These are phyloP conservation scores for Phytophthora sojae DNA, from an alignment of 352 stramenopile genomes.

Conservation along the genomic window DNA sequence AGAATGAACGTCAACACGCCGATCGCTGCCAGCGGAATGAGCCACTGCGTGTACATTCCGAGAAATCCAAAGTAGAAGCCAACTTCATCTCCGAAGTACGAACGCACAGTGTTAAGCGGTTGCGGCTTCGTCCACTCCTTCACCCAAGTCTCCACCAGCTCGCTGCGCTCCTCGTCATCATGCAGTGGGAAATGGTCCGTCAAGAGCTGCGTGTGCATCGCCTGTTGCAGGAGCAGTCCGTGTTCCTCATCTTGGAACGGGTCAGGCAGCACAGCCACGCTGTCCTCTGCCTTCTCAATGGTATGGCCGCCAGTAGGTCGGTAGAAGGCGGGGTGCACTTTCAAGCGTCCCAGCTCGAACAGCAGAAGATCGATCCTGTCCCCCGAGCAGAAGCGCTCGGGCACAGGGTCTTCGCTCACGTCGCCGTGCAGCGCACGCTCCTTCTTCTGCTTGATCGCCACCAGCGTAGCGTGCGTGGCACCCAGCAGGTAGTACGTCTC, in stretches of 20 bases:
- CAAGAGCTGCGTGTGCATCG: conserved; percentile 70
- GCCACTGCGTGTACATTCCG: conserved; percentile 95
- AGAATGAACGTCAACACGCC: conserved; percentile 91
- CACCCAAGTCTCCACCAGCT: conserved; percentile 78
- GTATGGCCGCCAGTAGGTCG: conserved; percentile 4
- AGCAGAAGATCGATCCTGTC: conserved; percentile 81
- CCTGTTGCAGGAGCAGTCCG: conserved; percentile 71
- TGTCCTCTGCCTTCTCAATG: conserved; percentile 11
- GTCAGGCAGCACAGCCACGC: conserved; percentile 40
- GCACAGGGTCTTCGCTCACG: conserved; percentile 50
- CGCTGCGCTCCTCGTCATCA: conserved; percentile 70
- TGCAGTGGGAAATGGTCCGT: conserved; percentile 82
- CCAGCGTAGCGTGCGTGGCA: conserved; percentile 52
- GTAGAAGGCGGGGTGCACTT: conserved; percentile 44
- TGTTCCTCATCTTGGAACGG: conserved; percentile 77
- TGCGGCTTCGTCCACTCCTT: conserved; percentile 70
- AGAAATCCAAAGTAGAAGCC: conserved; percentile 99
- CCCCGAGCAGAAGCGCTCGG: conserved; percentile 67
- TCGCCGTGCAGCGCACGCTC: conserved; percentile 54
- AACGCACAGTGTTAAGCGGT: conserved; percentile 65
- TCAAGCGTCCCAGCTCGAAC: conserved; percentile 70
- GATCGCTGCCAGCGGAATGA: conserved; percentile 91
- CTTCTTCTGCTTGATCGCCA: conserved; percentile 67
- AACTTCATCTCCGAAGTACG: conserved; percentile 91
- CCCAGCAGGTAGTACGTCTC: conserved; percentile 68